A percentile compares a stretch with the other conserved stretches of the same genome.
Evolutionary conservation across 192 early-diverging fungal genomes (phyloP).

Genomic region (Radiomyces spectabilis): DNA sequence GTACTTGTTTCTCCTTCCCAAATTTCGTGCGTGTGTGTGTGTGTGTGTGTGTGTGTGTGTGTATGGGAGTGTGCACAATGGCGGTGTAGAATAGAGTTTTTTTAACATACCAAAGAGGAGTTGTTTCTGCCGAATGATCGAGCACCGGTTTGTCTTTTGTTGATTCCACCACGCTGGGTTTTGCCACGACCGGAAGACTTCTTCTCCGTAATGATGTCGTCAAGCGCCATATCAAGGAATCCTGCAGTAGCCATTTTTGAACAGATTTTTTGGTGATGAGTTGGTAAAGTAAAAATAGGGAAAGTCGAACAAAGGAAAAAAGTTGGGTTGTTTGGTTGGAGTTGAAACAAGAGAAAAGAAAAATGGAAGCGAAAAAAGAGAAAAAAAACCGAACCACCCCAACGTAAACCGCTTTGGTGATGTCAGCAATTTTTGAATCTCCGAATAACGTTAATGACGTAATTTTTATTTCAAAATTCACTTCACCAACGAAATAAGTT

Average conservation of each 20-base stretch:
- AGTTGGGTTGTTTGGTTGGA: not conserved
- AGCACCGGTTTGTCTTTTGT: slow-evolving; percentile 8
- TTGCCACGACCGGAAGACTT: not conserved
- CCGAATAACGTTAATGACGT: too few relatives aligned
- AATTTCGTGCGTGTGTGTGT: not conserved
- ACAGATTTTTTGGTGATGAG: not conserved
- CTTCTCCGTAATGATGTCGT: slow-evolving; percentile 18
- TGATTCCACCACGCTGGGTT: slow-evolving; percentile 2
- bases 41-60: not conserved
- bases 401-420: too few relatives aligned
- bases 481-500: too few relatives aligned
- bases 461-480: too few relatives aligned
- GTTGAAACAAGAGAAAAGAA: not conserved
- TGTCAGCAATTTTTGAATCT: too few relatives aligned
- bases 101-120: slow-evolving; percentile 4
- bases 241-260: slow-evolving; percentile 4
- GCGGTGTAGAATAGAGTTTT: not conserved
- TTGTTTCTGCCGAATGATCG: not conserved
- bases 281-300: not conserved
- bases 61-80: not conserved
- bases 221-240: slow-evolving; percentile 24
- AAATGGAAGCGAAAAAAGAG: not conserved
- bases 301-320: not conserved
- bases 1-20: not conserved
- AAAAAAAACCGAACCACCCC: too few relatives aligned